Percentiles rank a stretch among this genome's conserved stretches.
Conservation (phyloP, 768 basidiomycete genomes). For the Xerocomus brunneocitrinus region DNA sequence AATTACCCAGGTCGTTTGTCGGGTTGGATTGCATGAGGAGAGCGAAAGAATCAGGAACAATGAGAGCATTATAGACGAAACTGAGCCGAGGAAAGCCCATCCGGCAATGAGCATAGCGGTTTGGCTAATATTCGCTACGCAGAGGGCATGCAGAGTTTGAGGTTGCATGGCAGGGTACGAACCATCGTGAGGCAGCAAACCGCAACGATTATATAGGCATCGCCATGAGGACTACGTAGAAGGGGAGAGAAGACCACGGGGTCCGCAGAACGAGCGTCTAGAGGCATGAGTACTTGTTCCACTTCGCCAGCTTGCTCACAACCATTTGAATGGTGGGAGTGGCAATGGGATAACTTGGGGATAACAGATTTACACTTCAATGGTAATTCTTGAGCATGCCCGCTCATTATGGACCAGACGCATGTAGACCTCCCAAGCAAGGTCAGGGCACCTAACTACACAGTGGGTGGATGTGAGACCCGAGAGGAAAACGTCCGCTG, state of each 20-base stretch:
- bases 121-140: not conserved
- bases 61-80: not conserved
- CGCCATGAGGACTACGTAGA: not conserved
- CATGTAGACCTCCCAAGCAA: not conserved
- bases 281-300: not conserved
- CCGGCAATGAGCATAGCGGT: not conserved
- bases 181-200: not conserved
- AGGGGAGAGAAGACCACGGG: not conserved
- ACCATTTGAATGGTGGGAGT: no score
- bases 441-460: not conserved
- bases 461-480: not conserved
- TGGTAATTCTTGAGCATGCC: not conserved
- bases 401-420: not conserved
- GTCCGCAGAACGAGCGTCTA: not conserved
- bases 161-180: not conserved
- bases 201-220: not conserved
- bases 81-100: not conserved
- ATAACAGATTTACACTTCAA: not conserved
- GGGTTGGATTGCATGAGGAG: not conserved
- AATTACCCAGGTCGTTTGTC: not conserved
- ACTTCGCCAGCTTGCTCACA: not conserved
- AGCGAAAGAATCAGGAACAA: not conserved
- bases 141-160: not conserved
- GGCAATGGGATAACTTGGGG: not conserved
- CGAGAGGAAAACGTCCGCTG: not conserved